phyloP scores from a whole-genome alignment of 2,329 filamentous ascomycete species.

The Grosmannia penicillata region DNA sequence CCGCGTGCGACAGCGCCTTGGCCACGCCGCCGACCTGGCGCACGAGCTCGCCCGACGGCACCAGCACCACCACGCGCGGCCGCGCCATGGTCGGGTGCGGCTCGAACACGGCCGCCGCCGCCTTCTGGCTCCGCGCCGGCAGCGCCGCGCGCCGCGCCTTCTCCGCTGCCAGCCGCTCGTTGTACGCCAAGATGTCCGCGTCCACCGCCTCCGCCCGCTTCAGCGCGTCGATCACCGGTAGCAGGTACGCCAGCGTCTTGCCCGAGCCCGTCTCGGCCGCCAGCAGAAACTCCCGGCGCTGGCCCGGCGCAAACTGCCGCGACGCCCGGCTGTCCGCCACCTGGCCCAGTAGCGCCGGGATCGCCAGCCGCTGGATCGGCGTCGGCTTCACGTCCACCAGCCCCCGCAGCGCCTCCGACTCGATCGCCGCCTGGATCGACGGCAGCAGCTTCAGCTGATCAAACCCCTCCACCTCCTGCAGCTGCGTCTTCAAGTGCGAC shows the following conservation, averaged over 20 bases:
- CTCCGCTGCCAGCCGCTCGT: constrained; percentile 38
- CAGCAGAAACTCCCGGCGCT: constrained; percentile 50
- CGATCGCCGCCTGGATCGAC: constrained; percentile 53
- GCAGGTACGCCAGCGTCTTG: constrained; percentile 85
- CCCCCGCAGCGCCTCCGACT: constrained; percentile 57
- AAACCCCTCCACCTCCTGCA: constrained; percentile 60
- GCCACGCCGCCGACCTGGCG: constrained; percentile 69
- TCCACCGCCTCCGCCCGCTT: constrained; percentile 60
- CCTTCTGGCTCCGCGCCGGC: constrained; percentile 26
- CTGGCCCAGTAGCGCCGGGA: constrained; percentile 62
- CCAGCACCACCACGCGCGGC: constrained; percentile 70
- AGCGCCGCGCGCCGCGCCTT: constrained; percentile 38
- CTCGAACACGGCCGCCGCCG: constrained; percentile 36
- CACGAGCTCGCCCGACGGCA: constrained; percentile 86
- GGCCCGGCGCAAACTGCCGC: background rate
- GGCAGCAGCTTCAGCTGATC: constrained; percentile 67
- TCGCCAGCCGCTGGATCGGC: constrained; percentile 76
- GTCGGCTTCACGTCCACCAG: constrained; percentile 68
- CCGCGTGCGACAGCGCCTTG: constrained; percentile 68
- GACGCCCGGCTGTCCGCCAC: constrained; percentile 15
- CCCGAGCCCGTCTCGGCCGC: constrained; percentile 95
- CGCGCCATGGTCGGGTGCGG: constrained; percentile 61
- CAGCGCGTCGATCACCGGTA: constrained; percentile 72
- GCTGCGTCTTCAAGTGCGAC: constrained; percentile 34
- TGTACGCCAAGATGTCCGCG: constrained; percentile 39